These are phyloP conservation scores for Circinella umbellata DNA, from an alignment of 371 early-diverging fungal genomes.

Conservation along the genomic window DNA sequence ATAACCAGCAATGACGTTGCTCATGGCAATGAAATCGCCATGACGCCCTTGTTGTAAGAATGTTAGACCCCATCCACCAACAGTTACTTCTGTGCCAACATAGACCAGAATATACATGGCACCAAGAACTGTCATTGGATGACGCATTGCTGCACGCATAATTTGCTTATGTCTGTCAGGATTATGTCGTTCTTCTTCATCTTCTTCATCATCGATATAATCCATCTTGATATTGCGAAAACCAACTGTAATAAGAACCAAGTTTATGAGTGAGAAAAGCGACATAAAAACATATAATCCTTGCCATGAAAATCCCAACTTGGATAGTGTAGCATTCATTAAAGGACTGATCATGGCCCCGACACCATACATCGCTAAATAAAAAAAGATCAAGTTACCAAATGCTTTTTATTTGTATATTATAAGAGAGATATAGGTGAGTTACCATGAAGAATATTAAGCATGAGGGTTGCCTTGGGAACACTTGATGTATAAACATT, in stretches of 20 bases:
- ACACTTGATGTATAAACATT: conserved; percentile 34
- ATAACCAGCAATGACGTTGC: conserved; percentile 37
- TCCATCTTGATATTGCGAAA: conserved; percentile 25
- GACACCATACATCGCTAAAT: conserved; percentile 27
- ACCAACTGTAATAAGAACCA: conserved; percentile 18
- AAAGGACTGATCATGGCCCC: conserved; percentile 38
- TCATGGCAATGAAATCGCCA: conserved; percentile 29
- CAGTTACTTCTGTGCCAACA: conserved; percentile 36
- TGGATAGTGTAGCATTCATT: conserved; percentile 24
- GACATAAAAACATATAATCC: conserved; percentile 27
- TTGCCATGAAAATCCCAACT: conserved; percentile 24
- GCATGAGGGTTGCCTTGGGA: conserved; percentile 35
- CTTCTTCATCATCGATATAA: conserved; percentile 8
- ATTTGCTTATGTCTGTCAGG: conserved; percentile 10
- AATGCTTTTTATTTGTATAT: background rate
- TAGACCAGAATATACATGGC: conserved; percentile 34
- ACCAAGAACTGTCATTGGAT: conserved; percentile 32
- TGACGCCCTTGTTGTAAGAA: conserved; percentile 29
- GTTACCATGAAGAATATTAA: conserved; percentile 43
- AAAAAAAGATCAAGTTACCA: background rate
- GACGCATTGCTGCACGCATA: conserved; percentile 19
- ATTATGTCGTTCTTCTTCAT: background rate
- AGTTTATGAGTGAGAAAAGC: conserved; percentile 19
- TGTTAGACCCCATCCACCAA: conserved; percentile 41
- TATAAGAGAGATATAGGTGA: background rate